Base-by-base conservation (phyloP, 805 yeast genomes). In the Starmerella apis region DNA sequence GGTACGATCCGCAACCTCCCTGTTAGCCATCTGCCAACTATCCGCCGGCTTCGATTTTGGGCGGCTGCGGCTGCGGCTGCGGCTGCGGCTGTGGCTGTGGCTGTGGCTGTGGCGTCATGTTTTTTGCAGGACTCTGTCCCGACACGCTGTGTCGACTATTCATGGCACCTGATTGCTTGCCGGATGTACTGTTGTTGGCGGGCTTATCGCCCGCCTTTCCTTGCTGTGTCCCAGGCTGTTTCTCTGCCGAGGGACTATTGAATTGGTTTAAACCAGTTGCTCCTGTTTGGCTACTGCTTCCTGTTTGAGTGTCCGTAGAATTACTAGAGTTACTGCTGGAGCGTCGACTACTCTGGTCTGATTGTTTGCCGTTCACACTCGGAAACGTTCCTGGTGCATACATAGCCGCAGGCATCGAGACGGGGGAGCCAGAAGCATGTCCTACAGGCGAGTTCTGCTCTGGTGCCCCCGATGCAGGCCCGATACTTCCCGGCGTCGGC, bases 41-140 rank as follows among this genome's bases (percentile, higher is more conserved):
- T 13, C 48, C 59, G 31, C 56, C 48, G 1, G 59, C 56, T 43
- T 56, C 57, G 28, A 56, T 53, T 36, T 56, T 51, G 4, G 56
- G 59, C 18, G 46, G 49, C 45, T 46, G 53, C 13, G 53, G 50
- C 11, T 46, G 53, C 13, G 53, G n/a, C n/a, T n/a, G n/a, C 48
- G 1, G 59, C 56, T 43, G 54, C 57, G 28, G 54, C 51, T 36
- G 54, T 51, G 4, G 56, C n/a, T n/a, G 59, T n/a, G 46, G 49
- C 45, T 46, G 53, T 9, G 53, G 50, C 11, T 46, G 53, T 9
- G 53, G 50, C 11, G 52, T 22, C 13, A 47, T 46, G 23, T 23
- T 30, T 35, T 46, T 43, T 18, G 16, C 35, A n/a, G 24, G 27
- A 16, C 37, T 27, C 19, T 31, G 32, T 20, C 33, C 32, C 31